Base-by-base conservation (phyloP, 2,329 filamentous ascomycete species). In the Talaromyces atroroseus region DNA sequence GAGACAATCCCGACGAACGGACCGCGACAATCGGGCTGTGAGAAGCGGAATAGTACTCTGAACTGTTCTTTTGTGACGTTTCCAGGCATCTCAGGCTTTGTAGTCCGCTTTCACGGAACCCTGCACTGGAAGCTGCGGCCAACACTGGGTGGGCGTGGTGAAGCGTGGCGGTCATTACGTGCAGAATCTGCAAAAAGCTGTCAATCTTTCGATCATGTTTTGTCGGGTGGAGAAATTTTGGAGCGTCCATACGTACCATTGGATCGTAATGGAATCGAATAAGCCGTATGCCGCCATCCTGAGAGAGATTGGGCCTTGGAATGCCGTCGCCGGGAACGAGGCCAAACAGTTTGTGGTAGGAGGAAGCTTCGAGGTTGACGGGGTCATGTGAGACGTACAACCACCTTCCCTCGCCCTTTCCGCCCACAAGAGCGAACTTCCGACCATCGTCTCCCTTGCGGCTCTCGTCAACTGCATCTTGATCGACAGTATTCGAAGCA, bases 221-320 rank as follows among this genome's bases (percentile, higher is more conserved):
- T 32, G 47, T 18, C 8, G 4, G 10, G 29, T 49, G 11, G 3
- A 29, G 2, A 38, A 26, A 36, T 56, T 48, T n/a, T 49, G 47
- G 32, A 36, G 14, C 5, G 26, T 10, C 7, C 47, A 50, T 34
- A 70, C 84, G 68, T 80, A 95, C 92, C 90, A 96, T 91, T 4
- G 92, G 90, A 70, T 96, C 92, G 67, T 95, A 96, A 72, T 95
- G 94, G 74, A 96, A 89, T 71, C 92, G 90, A 51, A 96, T 78
- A 60, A 79, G 77, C 56, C 78, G 72, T 60, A 67, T 64, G 18
- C 64, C 62, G 10, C 42, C 49, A 20, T 51, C 70, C 82, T 72
- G 66, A 74, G 71, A 56, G 49, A 60, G 57, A 53, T 59, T 47
- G 68, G 68, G 52, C 63, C 65, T 54, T 60, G 69, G 58, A 54